A percentile compares a stretch with the other conserved stretches of the same genome.
Evolutionary conservation across 139 green algal genomes (phyloP).

Genomic region (Ettlia oleoabundans): DNA sequence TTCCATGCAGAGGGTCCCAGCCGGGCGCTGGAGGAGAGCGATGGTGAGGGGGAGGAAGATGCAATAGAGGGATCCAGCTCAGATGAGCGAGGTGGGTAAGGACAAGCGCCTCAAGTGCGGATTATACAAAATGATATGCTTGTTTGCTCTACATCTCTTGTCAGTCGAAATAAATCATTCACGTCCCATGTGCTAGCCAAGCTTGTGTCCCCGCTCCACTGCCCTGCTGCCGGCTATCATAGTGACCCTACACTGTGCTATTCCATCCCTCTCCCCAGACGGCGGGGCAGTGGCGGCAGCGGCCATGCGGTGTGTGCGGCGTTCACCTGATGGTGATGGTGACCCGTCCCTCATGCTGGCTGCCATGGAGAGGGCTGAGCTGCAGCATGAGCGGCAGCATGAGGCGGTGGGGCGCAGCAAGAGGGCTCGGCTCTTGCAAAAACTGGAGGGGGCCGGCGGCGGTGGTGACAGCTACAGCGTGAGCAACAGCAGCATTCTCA

Average conservation of each 20-base stretch:
- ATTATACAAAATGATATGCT: too few species aligned
- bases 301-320: neutral
- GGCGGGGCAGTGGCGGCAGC: neutral
- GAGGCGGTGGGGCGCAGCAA: constrained; percentile 11
- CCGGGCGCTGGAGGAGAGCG: constrained; percentile 20
- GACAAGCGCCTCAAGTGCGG: too few species aligned
- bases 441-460: neutral
- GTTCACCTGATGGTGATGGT: neutral
- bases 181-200: too few species aligned
- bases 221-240: too few species aligned
- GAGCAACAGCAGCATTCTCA: neutral
- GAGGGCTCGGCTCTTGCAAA: neutral
- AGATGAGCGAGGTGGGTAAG: neutral
- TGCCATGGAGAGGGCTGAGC: neutral
- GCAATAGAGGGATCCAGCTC: neutral
- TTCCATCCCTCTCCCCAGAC: neutral
- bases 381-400: constrained; percentile 13
- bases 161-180: too few species aligned
- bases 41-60: constrained; percentile 19
- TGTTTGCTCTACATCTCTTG: too few species aligned
- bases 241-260: too few species aligned
- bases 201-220: too few species aligned
- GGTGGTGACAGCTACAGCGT: neutral
- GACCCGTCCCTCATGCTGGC: neutral
- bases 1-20: constrained; percentile 12